Evolutionary conservation across 2,329 filamentous ascomycete species (phyloP).

Genomic region (Calcarisporium arbuscula): DNA sequence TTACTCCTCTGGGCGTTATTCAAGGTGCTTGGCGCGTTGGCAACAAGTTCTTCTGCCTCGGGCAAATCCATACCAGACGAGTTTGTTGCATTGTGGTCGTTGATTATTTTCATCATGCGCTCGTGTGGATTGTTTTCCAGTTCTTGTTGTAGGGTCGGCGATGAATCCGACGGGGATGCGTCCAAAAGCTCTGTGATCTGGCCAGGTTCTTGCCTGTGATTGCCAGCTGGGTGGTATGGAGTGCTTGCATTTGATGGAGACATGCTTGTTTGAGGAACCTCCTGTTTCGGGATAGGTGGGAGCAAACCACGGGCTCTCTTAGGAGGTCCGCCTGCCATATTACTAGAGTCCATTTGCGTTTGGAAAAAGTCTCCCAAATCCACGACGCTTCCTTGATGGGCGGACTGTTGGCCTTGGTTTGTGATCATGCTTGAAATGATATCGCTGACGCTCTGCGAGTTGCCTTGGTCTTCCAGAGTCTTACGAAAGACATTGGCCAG

Average conservation of each 20-base stretch:
- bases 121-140: constrained; percentile 52
- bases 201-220: constrained; percentile 40
- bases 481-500: constrained; percentile 94
- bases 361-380: constrained; percentile 55
- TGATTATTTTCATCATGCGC: constrained; percentile 60
- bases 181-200: constrained; percentile 58
- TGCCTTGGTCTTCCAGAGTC: constrained; percentile 77
- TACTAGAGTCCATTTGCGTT: constrained; percentile 32
- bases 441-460: constrained; percentile 71
- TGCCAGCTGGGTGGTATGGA: constrained; percentile 17
- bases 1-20: constrained; percentile 51
- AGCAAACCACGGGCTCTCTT: constrained; percentile 50
- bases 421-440: constrained; percentile 75
- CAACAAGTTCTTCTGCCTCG: constrained; percentile 43
- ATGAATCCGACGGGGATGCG: constrained; percentile 39
- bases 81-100: constrained; percentile 54
- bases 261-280: constrained; percentile 20
- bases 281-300: constrained; percentile 43
- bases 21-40: constrained; percentile 47
- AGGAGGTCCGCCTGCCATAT: constrained; percentile 31
- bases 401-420: constrained; percentile 36
- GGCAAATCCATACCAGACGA: constrained; percentile 44
- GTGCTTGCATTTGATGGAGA: constrained; percentile 22
- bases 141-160: constrained; percentile 48
- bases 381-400: constrained; percentile 51